Evolutionary conservation across 2,329 filamentous ascomycete genomes (phyloP).

Genomic region (Ascochyta clinopodiicola): DNA sequence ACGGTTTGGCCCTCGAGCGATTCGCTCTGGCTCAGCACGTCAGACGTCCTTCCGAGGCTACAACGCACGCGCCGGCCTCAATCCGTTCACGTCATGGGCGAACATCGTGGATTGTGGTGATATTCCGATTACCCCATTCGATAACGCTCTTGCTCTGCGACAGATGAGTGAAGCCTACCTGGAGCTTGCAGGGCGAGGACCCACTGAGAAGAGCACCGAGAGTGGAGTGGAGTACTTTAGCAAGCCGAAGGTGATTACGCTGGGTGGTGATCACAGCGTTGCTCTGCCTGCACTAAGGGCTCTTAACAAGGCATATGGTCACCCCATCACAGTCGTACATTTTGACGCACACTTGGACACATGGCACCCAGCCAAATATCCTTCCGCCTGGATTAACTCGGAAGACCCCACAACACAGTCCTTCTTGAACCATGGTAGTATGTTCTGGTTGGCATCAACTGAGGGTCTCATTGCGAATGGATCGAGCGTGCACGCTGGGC

Average conservation of each 20-base stretch:
- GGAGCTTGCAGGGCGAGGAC: slow-evolving; percentile 65
- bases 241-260: slow-evolving; percentile 55
- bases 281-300: slow-evolving; percentile 59
- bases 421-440: slow-evolving; percentile 85
- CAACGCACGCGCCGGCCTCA: slow-evolving; percentile 82
- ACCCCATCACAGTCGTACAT: slow-evolving; percentile 57
- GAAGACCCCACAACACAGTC: slow-evolving; percentile 65
- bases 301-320: slow-evolving; percentile 53
- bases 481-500: slow-evolving; percentile 79
- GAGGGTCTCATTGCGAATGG: slow-evolving; percentile 80
- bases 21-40: slow-evolving; percentile 80
- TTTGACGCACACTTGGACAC: slow-evolving; percentile 76
- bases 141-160: slow-evolving; percentile 78
- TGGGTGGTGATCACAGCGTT: slow-evolving; percentile 60
- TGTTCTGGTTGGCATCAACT: slow-evolving; percentile 87
- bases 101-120: slow-evolving; percentile 88
- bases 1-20: slow-evolving; percentile 86
- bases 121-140: slow-evolving; percentile 84
- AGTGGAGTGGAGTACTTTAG: slow-evolving; percentile 52
- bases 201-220: slow-evolving; percentile 43
- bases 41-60: slow-evolving; percentile 82
- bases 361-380: slow-evolving; percentile 83
- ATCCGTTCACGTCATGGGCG: slow-evolving; percentile 82
- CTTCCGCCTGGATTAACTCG: slow-evolving; percentile 70
- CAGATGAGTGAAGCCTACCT: slow-evolving; percentile 85